Evolutionary conservation across 106 monocot species (phyloP), one percentile per base, ranked within the genome.

Genomic region (Vanilla planifolia): DNA sequence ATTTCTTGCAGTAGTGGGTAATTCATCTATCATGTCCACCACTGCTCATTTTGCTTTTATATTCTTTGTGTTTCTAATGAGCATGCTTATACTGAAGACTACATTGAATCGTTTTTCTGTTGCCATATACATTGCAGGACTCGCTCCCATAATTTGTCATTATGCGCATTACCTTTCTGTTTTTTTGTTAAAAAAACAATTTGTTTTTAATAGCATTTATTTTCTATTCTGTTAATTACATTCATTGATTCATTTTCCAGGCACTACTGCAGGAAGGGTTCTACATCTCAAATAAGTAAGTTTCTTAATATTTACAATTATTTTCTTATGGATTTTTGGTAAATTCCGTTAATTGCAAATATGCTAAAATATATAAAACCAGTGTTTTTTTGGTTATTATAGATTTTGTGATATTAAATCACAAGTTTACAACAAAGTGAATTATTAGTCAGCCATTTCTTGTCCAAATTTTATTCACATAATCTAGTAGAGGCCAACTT

Each of bases 211-310:
- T n/a, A n/a, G n/a, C n/a, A 28, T 19, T 21, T 35, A 57, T 36
- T 66, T 33, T 40, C 17, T 11, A n/a, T 11, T 26, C 20, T 10
- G 24, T 8, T 48, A 16, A 24, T 71, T 11, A 19, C 27, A 16
- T 55, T 28, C 22, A 21, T 27, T 58, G 20, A 25, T 43, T 36
- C 8, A 21, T 51, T 43, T 60, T 84, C 24, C 89, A 95, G 95
- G 60, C 75, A 89, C 56, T 95, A 86, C 74, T 95, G 95, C 68
- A 77, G 89, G 66, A 64, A 67, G 84, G 95, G 95, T 63, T 95
- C 95, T 61, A 89, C 78, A 33, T 56, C 80, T 62, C 57, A 84
- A 80, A 62, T 47, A 45, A 83, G 95, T 95, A 86, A 80, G 94
- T 74, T 63, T 47, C n/a, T 16, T 37, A 19, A 33, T 8, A 8